Base-by-base conservation (phyloP, 768 basidiomycete genomes). In the Collybia sp. region DNA sequence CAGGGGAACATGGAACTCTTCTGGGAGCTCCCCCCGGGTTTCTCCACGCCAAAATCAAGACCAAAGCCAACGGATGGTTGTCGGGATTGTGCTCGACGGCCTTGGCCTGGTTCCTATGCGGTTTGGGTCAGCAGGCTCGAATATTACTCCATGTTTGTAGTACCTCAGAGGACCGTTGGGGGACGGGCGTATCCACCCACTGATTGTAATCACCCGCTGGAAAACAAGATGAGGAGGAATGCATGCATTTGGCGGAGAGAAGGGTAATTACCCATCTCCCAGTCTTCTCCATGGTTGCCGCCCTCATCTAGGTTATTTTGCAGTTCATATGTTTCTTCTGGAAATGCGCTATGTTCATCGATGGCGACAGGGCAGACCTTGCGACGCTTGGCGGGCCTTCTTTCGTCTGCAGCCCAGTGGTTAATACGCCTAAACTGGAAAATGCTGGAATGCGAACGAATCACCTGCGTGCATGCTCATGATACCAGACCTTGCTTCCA, bases 91-190 rank as follows among this genome's bases (percentile, higher is more conserved):
- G 67, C 68, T n/a, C 71, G 79, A 52, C 89, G 87, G n/a, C 74
- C 87, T 82, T 88, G 85, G 25, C 86, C 89, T 40, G 88, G 88
- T 67, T 90, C 88, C 89, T 89, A 54, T n/a, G 49, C 44, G 3
- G 17, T 32, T 10, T 11, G 15, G 31, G 35, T 47, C 34, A 19
- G 32, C 42, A 30, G 25, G 37, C 15, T 20, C 30, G 18, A 20
- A 9, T n/a, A n/a, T 25, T 25, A 3, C 25, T 25, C 8, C 25
- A 25, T 25, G 25, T 25, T n/a, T 16, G 45, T 48, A 10, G 55
- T n/a, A 76, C 85, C 71, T 89, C 85, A 20, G 85, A 88, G 3
- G 85, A 78, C 18, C 69, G 61, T 12, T 59, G 45, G 37, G 52
- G 61, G 30, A 47, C 51, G 35, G 50, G 37, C 30, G 50, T 53